A percentile compares a stretch with the other conserved stretches of the same genome.
phyloP scores from a whole-genome alignment of 2,329 filamentous ascomycete species.

The Lachnellula cervina region DNA sequence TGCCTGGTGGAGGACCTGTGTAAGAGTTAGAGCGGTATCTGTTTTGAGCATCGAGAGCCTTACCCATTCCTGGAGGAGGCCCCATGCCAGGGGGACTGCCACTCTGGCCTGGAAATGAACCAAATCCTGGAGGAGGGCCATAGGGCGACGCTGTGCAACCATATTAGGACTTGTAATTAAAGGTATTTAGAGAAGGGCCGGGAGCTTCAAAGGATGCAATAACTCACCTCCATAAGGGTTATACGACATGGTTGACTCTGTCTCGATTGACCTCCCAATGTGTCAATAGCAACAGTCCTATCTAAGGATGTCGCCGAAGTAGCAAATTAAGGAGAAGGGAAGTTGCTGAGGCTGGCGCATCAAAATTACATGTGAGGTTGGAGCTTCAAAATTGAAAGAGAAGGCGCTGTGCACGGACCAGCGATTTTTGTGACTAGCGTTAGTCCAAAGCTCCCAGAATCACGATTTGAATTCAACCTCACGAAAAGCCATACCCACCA shows the following conservation, averaged over 20 bases:
- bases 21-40: constrained; percentile 10
- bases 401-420: not conserved
- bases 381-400: constrained; percentile 2
- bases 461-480: constrained; percentile 14
- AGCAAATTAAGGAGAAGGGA: not conserved
- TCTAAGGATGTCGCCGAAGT: constrained; percentile 2
- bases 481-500: constrained; percentile 3
- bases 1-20: constrained; percentile 70
- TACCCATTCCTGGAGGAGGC: constrained; percentile 79
- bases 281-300: not conserved
- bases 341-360: constrained; percentile 8
- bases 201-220: not conserved
- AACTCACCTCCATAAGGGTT: constrained; percentile 33
- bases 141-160: constrained; percentile 43
- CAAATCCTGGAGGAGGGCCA: constrained; percentile 70
- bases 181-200: not conserved
- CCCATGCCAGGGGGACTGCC: constrained; percentile 62
- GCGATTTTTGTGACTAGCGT: not conserved
- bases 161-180: constrained; percentile 12
- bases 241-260: constrained; percentile 28
- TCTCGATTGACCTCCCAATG: not conserved
- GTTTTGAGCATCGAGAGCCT: constrained; percentile 29
- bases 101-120: constrained; percentile 58
- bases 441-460: too few species aligned
- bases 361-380: constrained; percentile 2